Evolutionary conservation across 2,329 filamentous ascomycete species (phyloP).

Genomic region (Cercospora nicotianae): DNA sequence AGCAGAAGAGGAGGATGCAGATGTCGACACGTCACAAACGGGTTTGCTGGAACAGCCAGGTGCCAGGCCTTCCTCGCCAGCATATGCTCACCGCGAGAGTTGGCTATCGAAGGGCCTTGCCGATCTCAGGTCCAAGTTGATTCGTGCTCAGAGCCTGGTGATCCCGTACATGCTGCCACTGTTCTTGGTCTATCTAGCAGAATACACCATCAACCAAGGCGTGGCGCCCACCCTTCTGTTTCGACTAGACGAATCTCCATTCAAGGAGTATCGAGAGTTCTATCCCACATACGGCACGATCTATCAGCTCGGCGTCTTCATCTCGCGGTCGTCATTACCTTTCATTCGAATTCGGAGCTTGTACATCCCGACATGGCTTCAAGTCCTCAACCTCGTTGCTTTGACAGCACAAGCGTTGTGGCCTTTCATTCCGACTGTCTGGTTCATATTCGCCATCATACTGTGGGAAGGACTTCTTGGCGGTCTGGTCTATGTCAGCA

Average conservation of each 20-base stretch:
- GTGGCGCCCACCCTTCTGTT: slow-evolving; percentile 89
- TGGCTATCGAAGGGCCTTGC: slow-evolving; percentile 15
- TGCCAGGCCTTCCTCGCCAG: slow-evolving; percentile 35
- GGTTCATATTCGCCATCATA: slow-evolving; percentile 77
- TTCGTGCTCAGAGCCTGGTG: slow-evolving; percentile 45
- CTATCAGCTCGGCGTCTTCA: slow-evolving; percentile 92
- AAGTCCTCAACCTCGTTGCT: slow-evolving; percentile 73
- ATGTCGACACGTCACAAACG: slow-evolving; percentile 18
- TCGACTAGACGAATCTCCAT: slow-evolving; percentile 73
- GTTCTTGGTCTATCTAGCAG: slow-evolving; percentile 87
- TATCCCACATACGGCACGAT: slow-evolving; percentile 94
- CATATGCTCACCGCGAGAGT: slow-evolving; percentile 16
- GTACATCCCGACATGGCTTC: slow-evolving; percentile 79
- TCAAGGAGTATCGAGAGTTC: slow-evolving; percentile 77
- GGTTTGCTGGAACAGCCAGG: slow-evolving; percentile 37
- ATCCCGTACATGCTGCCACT: slow-evolving; percentile 77
- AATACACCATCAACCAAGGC: slow-evolving; percentile 97
- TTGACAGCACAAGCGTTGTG: slow-evolving; percentile 71
- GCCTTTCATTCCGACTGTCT: slow-evolving; percentile 80
- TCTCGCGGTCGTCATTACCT: slow-evolving; percentile 86
- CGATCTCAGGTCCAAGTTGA: slow-evolving; percentile 47
- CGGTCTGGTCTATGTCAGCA: slow-evolving; percentile 91
- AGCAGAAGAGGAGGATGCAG: slow-evolving; percentile 45
- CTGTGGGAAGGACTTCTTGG: slow-evolving; percentile 95
- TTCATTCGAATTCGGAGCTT: slow-evolving; percentile 79